Conservation (phyloP, 352 stramenopile genomes). For the Phytophthora hibernalis region DNA sequence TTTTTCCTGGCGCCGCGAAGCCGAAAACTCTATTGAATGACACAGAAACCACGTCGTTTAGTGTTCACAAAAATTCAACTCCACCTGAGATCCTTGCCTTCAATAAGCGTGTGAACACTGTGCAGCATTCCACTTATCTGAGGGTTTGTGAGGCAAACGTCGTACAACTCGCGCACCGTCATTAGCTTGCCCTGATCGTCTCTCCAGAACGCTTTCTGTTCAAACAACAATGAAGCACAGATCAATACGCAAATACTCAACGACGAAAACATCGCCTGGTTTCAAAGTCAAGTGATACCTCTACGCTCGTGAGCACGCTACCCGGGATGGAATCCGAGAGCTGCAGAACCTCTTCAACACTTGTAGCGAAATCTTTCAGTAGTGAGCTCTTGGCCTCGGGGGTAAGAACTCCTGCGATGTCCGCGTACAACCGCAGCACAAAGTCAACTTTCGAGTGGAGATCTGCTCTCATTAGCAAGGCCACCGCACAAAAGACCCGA, state of each 20-base stretch:
- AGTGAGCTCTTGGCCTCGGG: constrained; percentile 49
- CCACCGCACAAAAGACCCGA: constrained; percentile 64
- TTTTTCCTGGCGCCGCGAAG: constrained; percentile 24
- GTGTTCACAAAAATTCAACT: neutral
- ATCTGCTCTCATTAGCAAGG: constrained; percentile 57
- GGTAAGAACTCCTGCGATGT: constrained; percentile 49
- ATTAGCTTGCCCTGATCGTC: constrained; percentile 46
- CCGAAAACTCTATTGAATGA: constrained; percentile 9
- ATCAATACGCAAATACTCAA: neutral
- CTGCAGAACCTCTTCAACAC: constrained; percentile 52
- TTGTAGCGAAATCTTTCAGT: constrained; percentile 52
- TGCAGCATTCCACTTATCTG: constrained; percentile 64
- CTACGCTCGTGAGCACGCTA: constrained; percentile 21
- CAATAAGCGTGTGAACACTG: constrained; percentile 50
- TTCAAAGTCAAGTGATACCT: constrained; percentile 23
- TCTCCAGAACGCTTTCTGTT: constrained; percentile 52
- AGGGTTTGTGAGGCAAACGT: constrained; percentile 67
- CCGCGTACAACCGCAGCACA: constrained; percentile 63
- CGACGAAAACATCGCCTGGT: neutral
- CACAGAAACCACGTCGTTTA: constrained; percentile 4
- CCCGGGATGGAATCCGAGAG: constrained; percentile 37
- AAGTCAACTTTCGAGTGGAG: constrained; percentile 69
- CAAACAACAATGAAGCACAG: constrained; percentile 2
- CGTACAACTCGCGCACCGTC: constrained; percentile 56
- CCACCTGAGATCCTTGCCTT: constrained; percentile 37